These are phyloP conservation scores for Aspergillus nidulans DNA, from an alignment of 495 filamentous ascomycete genomes.

Conservation along the genomic window DNA sequence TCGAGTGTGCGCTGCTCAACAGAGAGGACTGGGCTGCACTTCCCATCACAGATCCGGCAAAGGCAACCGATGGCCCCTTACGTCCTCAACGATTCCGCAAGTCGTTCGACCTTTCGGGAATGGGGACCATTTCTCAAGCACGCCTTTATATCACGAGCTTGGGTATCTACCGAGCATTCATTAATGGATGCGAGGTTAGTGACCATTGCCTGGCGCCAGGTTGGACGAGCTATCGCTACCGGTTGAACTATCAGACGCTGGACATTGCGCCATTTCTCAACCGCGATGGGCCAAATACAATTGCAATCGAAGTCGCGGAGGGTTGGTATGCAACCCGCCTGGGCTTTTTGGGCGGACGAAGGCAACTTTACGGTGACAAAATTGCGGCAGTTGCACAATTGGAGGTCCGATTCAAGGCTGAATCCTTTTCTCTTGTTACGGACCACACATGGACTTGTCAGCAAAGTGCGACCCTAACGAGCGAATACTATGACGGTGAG, in stretches of 20 bases:
- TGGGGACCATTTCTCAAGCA: slow-evolving; percentile 16
- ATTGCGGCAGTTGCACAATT: slow-evolving; percentile 43
- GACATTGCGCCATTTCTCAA: slow-evolving; percentile 40
- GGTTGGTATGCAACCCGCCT: slow-evolving; percentile 52
- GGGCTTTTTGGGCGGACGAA: slow-evolving; percentile 32
- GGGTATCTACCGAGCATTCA: slow-evolving; percentile 46
- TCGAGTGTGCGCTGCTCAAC: slow-evolving; percentile 37
- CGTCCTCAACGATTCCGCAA: slow-evolving; percentile 28
- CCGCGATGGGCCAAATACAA: slow-evolving; percentile 31
- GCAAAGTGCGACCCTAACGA: slow-evolving; percentile 35
- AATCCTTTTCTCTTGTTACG: slow-evolving; percentile 26
- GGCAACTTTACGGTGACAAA: slow-evolving; percentile 41
- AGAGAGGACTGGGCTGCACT: slow-evolving; percentile 37
- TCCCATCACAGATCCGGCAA: slow-evolving; percentile 19
- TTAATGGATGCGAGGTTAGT: slow-evolving; percentile 48
- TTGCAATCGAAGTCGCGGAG: slow-evolving; percentile 49
- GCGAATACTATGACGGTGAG: slow-evolving; percentile 54
- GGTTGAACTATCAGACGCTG: slow-evolving; percentile 47
- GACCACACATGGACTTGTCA: slow-evolving; percentile 43
- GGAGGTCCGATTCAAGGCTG: slow-evolving; percentile 25
- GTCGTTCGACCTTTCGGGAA: slow-evolving; percentile 15
- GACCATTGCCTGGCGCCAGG: slow-evolving; percentile 44
- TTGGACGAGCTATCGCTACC: slow-evolving; percentile 50
- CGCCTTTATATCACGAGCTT: slow-evolving; percentile 49
- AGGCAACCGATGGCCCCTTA: slow-evolving; percentile 13